Evolutionary conservation across 2,329 filamentous ascomycete genomes (phyloP), one percentile per base, ranked within the genome.

Genomic region (Penicillium sumatraense): DNA sequence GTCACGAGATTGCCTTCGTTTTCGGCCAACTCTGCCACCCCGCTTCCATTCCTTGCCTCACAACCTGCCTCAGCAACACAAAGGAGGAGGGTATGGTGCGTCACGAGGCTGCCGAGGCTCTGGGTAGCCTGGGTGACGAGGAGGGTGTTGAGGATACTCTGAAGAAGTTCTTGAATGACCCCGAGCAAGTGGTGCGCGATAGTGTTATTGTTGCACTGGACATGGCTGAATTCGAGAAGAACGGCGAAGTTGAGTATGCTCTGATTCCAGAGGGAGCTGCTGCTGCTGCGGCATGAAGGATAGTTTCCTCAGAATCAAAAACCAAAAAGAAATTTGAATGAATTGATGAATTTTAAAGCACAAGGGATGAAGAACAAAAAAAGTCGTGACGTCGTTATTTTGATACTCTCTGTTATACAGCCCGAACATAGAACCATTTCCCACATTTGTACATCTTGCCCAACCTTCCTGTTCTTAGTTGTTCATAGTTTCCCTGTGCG

Each of bases 1-100:
- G 95, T 63, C 95, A 99, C 78, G 95, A 99, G 73, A 92, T 99
- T 62, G 95, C 95, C 13, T 99, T 99, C 72, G 95, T 99, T 13
- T 99, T 99, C 66, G 95, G 95, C 52, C 95, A 99, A 75, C 82
- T 99, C 49, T 92, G 90, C 52, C 95, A 99, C 71, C 95, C 95
- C 1, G 93, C 93, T n/a, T 96, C 92, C 1, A 97, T 99, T 63
- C 93, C 95, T 3, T 91, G 91, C 56, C 84, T 99, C 55, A 89
- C 89, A 14, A 86, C 85, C 49, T 87, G 90, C 1, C 81, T 99
- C 56, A 89, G 89, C 67, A 83, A 99, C 72, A 78, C 84, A 46
- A 81, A 90, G 52, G 95, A 99, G 78, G 89, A 86, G 21, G 92
- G 93, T 68, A 99, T 99, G 95, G 95, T 99, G 53, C 88, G 95